Percentiles rank a stretch among this genome's conserved stretches.
Evolutionary conservation across 1,139 yeast species (phyloP).

Genomic region (Magnusiomyces fungicola): DNA sequence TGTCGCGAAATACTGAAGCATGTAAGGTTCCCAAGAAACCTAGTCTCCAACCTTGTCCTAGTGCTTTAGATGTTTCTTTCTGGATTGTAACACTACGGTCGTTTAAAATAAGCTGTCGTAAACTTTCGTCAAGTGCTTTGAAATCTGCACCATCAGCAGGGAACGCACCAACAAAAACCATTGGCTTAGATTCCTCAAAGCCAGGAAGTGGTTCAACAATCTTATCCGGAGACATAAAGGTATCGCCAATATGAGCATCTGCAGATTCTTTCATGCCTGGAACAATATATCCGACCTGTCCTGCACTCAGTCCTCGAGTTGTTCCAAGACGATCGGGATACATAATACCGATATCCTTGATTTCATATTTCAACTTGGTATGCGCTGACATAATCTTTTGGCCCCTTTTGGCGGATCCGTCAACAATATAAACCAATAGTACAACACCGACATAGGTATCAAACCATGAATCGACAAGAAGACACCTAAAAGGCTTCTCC

Average conservation of each 20-base stretch:
- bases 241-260: conserved; percentile 90
- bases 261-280: conserved; percentile 88
- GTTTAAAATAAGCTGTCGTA: conserved; percentile 78
- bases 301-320: conserved; percentile 60
- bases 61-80: conserved; percentile 86
- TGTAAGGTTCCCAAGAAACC: conserved; percentile 93
- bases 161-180: conserved; percentile 98
- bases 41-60: conserved; percentile 96
- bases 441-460: conserved; percentile 93
- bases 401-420: conserved; percentile 70
- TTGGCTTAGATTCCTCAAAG: conserved; percentile 93
- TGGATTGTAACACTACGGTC: conserved; percentile 87
- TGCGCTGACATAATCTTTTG: conserved; percentile 72
- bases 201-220: conserved; percentile 80
- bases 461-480: conserved; percentile 95
- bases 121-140: conserved; percentile 80
- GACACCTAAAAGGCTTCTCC: conserved; percentile 57
- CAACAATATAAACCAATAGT: conserved; percentile 73
- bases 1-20: conserved; percentile 88
- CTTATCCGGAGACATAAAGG: conserved; percentile 64
- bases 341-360: conserved; percentile 92
- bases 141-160: conserved; percentile 95
- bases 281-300: conserved; percentile 89
- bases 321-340: conserved; percentile 70
- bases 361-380: conserved; percentile 68